Conservation (phyloP, 768 basidiomycete genomes). For the Dacryopinax primogenitus region DNA sequence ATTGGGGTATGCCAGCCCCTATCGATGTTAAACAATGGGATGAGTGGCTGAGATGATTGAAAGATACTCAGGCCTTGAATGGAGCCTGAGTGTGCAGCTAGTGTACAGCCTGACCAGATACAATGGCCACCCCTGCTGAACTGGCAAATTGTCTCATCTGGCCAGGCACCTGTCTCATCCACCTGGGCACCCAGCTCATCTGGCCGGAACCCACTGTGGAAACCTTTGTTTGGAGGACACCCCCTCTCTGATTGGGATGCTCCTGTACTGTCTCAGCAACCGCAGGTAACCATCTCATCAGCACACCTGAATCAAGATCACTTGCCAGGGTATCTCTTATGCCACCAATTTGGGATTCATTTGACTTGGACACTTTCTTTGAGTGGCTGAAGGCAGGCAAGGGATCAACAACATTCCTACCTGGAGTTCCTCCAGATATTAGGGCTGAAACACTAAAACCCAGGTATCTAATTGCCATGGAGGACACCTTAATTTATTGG, state of each 20-base stretch:
- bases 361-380: not conserved
- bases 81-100: not conserved
- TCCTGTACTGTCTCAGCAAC: not conserved
- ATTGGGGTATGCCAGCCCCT: not conserved
- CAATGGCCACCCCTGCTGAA: conserved; percentile 51
- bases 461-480: not conserved
- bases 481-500: not conserved
- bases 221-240: not conserved
- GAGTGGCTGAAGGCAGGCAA: not conserved
- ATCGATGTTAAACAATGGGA: not conserved
- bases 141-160: conserved; percentile 40
- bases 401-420: not conserved
- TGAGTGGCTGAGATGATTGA: not conserved
- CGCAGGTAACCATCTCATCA: not conserved
- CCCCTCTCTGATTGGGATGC: not conserved
- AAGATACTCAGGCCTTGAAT: conserved; percentile 12
- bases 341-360: not conserved
- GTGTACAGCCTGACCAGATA: conserved; percentile 36
- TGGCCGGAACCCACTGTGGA: not conserved
- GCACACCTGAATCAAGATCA: not conserved
- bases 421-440: not conserved
- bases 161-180: no score
- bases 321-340: not conserved
- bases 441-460: not conserved
- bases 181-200: not conserved